Percentiles rank a stretch among this genome's conserved stretches.
Conservation (phyloP, 2,329 filamentous ascomycete species). For the Penicillium nordicum region DNA sequence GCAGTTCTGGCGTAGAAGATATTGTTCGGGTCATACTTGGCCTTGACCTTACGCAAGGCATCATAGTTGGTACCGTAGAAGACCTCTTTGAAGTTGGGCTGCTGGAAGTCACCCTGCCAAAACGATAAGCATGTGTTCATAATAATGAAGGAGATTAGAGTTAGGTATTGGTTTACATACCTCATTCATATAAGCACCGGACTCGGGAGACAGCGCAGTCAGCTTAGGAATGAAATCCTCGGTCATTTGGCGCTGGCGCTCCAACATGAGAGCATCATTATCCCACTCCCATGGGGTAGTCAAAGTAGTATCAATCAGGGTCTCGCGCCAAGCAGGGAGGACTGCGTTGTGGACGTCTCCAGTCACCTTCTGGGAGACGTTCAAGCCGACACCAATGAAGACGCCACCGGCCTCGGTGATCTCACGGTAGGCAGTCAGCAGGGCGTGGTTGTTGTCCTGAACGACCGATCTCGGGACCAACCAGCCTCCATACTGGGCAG, state of each 20-base stretch:
- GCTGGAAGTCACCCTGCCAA: constrained; percentile 28
- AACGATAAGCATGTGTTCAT: not conserved
- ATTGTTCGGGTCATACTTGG: constrained; percentile 38
- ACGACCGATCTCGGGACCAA: constrained; percentile 39
- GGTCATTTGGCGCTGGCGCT: constrained; percentile 39
- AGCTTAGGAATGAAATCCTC: constrained; percentile 38
- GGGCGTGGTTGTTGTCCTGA: constrained; percentile 26
- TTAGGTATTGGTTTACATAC: not conserved
- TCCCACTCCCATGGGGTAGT: constrained; percentile 40
- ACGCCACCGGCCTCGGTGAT: constrained; percentile 35
- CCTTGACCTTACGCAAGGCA: constrained; percentile 34
- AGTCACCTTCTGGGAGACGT: constrained; percentile 35
- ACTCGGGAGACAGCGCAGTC: constrained; percentile 35
- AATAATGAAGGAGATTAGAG: not conserved
- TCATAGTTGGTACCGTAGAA: constrained; percentile 42
- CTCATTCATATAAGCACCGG: constrained; percentile 24
- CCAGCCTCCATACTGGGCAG: constrained; percentile 35
- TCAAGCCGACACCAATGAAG: constrained; percentile 39
- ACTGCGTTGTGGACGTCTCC: constrained; percentile 45
- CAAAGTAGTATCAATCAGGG: constrained; percentile 41
- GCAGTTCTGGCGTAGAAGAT: constrained; percentile 31
- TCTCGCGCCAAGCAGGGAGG: constrained; percentile 42
- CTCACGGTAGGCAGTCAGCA: constrained; percentile 33
- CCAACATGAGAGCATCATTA: constrained; percentile 34
- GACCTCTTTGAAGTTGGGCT: constrained; percentile 35